These are phyloP conservation scores for Quercus variabilis DNA, from an alignment of 306 rosid genomes.

Conservation along the genomic window DNA sequence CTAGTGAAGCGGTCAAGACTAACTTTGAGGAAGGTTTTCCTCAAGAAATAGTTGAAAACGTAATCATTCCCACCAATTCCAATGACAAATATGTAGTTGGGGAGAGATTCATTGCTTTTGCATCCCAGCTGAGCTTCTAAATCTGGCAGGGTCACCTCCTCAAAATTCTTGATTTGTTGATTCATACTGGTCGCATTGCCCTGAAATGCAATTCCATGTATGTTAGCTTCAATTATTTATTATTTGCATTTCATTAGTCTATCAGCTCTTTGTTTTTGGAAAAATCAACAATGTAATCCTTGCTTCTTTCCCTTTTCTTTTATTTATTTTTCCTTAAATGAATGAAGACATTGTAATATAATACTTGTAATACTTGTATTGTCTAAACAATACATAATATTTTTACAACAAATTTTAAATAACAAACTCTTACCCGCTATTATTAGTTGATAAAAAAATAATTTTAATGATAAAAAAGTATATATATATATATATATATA, in stretches of 20 bases:
- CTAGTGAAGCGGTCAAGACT: conserved; percentile 28
- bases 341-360: too few species aligned
- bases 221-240: not conserved
- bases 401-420: too few species aligned
- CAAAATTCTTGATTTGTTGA: conserved; percentile 39
- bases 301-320: too few species aligned
- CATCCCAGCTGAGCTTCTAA: conserved; percentile 7
- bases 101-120: not conserved
- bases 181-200: conserved; percentile 36
- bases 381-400: too few species aligned
- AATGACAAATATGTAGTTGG: conserved; percentile 39
- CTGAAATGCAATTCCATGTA: conserved; percentile 3
- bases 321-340: too few species aligned
- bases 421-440: rapidly evolving
- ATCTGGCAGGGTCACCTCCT: conserved; percentile 37
- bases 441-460: too few species aligned
- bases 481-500: too few species aligned
- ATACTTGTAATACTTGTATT: too few species aligned
- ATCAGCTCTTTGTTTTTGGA: too few species aligned
- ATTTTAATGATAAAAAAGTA: too few species aligned
- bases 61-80: conserved; percentile 51
- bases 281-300: too few species aligned
- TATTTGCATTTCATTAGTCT: too few species aligned
- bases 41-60: conserved; percentile 37
- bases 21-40: conserved; percentile 7